Evolutionary conservation across 768 basidiomycete genomes (phyloP), one percentile per base, ranked within the genome.

Genomic region (Auriscalpium vulgare): DNA sequence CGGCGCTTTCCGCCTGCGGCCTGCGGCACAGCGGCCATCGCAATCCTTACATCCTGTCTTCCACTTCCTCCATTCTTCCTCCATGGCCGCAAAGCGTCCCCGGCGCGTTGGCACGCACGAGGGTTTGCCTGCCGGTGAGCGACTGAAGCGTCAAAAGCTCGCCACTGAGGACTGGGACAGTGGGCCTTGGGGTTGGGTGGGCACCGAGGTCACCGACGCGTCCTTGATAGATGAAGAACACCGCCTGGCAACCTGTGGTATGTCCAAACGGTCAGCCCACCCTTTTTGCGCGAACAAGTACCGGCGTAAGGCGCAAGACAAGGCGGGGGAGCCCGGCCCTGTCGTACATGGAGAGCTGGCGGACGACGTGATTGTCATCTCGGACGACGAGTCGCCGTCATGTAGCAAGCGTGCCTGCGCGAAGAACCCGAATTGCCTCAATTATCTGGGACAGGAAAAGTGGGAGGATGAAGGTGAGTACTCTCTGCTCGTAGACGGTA

Each of bases 341-440:
- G 36, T 44, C 2, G 56, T 67, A 19, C 68, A 69, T 14, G 77
- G 77, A 53, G 80, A 81, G 67, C 69, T 75, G 16, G 77, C 77
- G 49, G 81, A 81, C 59, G 85, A 87, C 64, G 68, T 87, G 35
- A 85, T 88, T 53, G 72, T 88, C 17, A 75, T 89, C 38, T 85
- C 85, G 1, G 88, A 89, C 54, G 82, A 87, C 40, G 85, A 88
- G 48, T 67, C 63, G 37, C 70, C 71, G 4, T 63, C 67, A 14
- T 92, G 91, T 65, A 75, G 67, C 56, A 82, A 80, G 63, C 85
- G 80, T 57, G 34, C 51, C 6, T 98, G 95, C 70, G 85, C 79
- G 62, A 69, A 70, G 50, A 95, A 93, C 65, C 88, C 91, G 9
- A 82, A 85, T 51, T 97, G 95, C 68, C 73, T 95, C 53, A 95